Evolutionary conservation across 2,329 filamentous ascomycete genomes (phyloP).

Genomic region (Fonsecaea nubica): DNA sequence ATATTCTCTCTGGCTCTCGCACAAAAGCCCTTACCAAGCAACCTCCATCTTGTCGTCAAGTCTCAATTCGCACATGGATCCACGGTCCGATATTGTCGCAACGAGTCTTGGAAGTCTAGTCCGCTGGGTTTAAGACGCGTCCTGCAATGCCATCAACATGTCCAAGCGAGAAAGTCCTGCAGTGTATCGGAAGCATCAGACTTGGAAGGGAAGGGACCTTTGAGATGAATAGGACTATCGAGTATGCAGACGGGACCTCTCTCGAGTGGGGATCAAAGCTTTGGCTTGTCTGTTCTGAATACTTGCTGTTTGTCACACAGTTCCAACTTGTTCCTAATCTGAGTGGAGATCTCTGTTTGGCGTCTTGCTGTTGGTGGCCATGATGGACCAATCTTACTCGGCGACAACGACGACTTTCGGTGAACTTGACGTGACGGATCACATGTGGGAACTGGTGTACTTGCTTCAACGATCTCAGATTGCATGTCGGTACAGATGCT

Average conservation of each 20-base stretch:
- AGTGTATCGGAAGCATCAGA: conserved; percentile 5
- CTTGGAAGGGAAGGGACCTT: conserved; percentile 11
- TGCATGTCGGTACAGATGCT: conserved; percentile 19
- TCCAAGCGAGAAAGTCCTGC: conserved; percentile 19
- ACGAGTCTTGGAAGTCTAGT: conserved; percentile 28
- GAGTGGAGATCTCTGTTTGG: conserved; percentile 28
- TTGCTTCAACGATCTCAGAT: conserved; percentile 14
- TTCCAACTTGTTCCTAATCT: conserved; percentile 4
- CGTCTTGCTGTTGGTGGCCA: conserved; percentile 23
- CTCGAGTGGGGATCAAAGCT: conserved; percentile 92
- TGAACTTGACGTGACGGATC: conserved; percentile 36
- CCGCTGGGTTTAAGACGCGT: conserved; percentile 17
- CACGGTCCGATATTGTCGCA: conserved; percentile 35
- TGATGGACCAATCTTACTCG: conserved; percentile 23
- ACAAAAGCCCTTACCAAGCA: conserved; percentile 23
- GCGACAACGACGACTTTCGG: conserved; percentile 34
- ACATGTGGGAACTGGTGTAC: conserved; percentile 19
- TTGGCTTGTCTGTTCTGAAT: conserved; percentile 76
- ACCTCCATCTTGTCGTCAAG: conserved; percentile 12
- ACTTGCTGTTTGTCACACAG: conserved; percentile 40
- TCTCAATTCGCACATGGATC: conserved; percentile 25
- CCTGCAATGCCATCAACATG: conserved; percentile 19
- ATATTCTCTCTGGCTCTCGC: not conserved
- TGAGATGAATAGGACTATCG: conserved; percentile 34
- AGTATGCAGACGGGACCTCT: conserved; percentile 73